phyloP scores from a whole-genome alignment of 1,284 basidiomycete species.

The Ganoderma sp. region DNA sequence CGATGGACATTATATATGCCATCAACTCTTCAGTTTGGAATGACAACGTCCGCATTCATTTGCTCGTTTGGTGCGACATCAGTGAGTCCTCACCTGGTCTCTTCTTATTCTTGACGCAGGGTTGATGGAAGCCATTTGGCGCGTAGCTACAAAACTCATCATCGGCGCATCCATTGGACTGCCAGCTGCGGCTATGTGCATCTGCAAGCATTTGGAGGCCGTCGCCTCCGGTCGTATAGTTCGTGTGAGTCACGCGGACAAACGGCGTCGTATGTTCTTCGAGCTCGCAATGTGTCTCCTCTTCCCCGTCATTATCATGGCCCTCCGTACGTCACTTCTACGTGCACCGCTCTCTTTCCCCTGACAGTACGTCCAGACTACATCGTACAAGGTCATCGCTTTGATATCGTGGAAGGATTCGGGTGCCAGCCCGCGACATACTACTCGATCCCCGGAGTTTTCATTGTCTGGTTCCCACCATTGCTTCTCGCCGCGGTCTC shows the following conservation, averaged over 20 bases:
- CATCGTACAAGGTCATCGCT: constrained; percentile 43
- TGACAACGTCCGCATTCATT: constrained; percentile 38
- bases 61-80: constrained; percentile 54
- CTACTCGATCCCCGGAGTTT: constrained; percentile 25
- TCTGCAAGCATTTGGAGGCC: constrained; percentile 52
- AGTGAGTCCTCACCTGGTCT: no score
- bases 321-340: constrained; percentile 49
- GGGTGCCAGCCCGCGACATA: constrained; percentile 33
- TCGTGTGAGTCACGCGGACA: constrained; percentile 39
- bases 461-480: constrained; percentile 29
- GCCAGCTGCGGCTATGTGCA: constrained; percentile 55
- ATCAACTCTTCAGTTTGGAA: constrained; percentile 50
- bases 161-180: constrained; percentile 53
- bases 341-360: no score
- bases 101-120: no score
- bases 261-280: constrained; percentile 46
- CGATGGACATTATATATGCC: constrained; percentile 44
- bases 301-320: constrained; percentile 55
- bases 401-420: constrained; percentile 41
- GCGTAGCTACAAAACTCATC: constrained; percentile 51
- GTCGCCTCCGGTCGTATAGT: constrained; percentile 49
- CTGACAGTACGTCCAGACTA: constrained; percentile 34
- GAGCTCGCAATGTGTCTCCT: constrained; percentile 55
- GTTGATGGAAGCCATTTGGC: no score
- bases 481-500: constrained; percentile 19